Evolutionary conservation across 2,329 filamentous ascomycete genomes (phyloP), one percentile per base, ranked within the genome.

Genomic region (Dichotomopilus funicola): DNA sequence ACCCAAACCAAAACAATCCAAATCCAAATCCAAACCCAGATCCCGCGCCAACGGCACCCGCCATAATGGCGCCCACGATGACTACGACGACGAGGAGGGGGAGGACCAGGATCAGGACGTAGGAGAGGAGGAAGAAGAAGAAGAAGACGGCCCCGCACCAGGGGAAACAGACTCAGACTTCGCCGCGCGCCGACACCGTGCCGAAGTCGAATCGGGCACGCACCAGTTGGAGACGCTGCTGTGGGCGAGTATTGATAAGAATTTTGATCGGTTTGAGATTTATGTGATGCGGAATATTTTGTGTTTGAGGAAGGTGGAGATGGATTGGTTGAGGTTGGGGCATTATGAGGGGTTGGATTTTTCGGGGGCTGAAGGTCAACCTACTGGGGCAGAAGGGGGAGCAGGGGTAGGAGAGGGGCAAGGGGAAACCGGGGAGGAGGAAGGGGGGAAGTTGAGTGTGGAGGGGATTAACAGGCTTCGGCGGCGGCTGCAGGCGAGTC

Each of bases 251-350:
- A 89, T 92, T 61, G 89, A 94, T 72, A 88, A 86, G 70, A 88
- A 89, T 62, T 92, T 92, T 67, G 89, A 94, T 74, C 85, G 87
- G 61, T 87, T 92, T 65, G 89, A 94, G 75, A 88, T 99, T 55
- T 96, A 92, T 73, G 86, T 90, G 51, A 78, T 99, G 75, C 79
- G 90, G 62, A 96, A 96, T 68, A 88, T 91, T 63, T 73, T 94
- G 60, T 86, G 81, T 42, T 82, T 92, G 41, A 69, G 70, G 38
- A 82, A 82, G 49, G 82, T 85, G 34, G 88, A 92, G 59, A 76
- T 88, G 64, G 80, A 82, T 56, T 96, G 88, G 83, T 85, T 97
- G 61, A 78, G 87, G 52, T 75, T 99, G 61, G 81, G 82, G 48
- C 92, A 97, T 76, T 96, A 99, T 73, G 83, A 91, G 69, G 89